Base-by-base conservation (phyloP, 2,329 filamentous ascomycete genomes). In the Metarhizium anisopliae region DNA sequence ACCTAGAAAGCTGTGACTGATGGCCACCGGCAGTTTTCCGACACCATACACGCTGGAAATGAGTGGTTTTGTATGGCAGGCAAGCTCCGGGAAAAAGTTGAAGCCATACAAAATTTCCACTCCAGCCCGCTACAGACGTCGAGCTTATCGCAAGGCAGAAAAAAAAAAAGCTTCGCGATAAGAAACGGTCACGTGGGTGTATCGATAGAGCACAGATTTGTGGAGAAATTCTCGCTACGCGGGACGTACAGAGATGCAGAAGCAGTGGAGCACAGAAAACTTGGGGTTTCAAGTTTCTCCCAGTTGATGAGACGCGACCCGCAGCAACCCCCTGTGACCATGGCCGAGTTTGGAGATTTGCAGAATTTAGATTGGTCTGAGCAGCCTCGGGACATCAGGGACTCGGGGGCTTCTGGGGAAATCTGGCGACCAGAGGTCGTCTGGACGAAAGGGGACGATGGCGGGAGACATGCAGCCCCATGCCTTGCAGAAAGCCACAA, bases 111-210 rank as follows among this genome's bases (percentile, higher is more conserved):
- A 61, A 55, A 56, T 53, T 56, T 56, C 55, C 47, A 40, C 47
- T n/a, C n/a, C 50, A 32, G 56, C 57, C 53, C 51, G 55, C 59
- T 42, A 55, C 58, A 16, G 16, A 32, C 20, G n/a, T 35, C 29
- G 16, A 18, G 52, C 52, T 56, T 59, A 60, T 60, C 59, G 55
- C 47, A 38, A 52, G 13, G 38, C 20, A 60, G 62, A 65, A 67
- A 55, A 63, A 60, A 62, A 64, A 68, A 69, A 69, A 68, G 64
- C 58, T 59, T 52, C 56, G 55, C 56, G 62, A 65, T 66, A 64
- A 63, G 58, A 49, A 10, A 16, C 55, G 20, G 55, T 62, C 61
- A 65, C 61, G 63, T 63, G 61, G 3, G 8, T 6, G 60, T 64
- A 64, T 64, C 61, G 65, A 68, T 67, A 66, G 60, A 25, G 20